A percentile compares a stretch with the other conserved stretches of the same genome.
Conservation (phyloP, 257 asterid species). For the Nicotiana tabacum region DNA sequence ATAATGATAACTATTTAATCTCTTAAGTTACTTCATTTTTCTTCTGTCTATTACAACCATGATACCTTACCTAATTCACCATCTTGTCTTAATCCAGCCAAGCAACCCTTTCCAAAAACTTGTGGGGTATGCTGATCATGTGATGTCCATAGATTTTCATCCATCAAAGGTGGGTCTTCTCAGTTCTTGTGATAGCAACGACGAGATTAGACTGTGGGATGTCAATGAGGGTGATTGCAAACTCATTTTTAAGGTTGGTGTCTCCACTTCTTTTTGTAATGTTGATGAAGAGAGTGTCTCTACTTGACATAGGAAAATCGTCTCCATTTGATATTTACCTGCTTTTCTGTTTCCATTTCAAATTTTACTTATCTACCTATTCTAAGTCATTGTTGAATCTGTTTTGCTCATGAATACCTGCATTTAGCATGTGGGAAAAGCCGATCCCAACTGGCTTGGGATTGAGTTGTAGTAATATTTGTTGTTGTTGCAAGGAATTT, state of each 20-base stretch:
- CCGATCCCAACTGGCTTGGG: too few relatives aligned
- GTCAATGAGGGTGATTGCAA: too few relatives aligned
- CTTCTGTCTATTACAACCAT: not conserved
- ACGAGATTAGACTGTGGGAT: too few relatives aligned
- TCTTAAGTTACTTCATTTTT: not conserved
- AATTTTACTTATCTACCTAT: not conserved
- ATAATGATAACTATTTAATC: not conserved
- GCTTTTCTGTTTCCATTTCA: constrained; percentile 1
- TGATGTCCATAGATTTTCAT: constrained; percentile 23
- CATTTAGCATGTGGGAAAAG: not conserved
- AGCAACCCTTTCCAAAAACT: constrained; percentile 15
- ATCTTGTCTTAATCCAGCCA: constrained; percentile 21
- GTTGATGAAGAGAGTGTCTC: not conserved
- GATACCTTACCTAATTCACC: not conserved
- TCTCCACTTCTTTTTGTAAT: not conserved
- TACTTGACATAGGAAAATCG: not conserved
- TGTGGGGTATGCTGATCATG: constrained; percentile 38
- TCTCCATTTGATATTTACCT: not conserved
- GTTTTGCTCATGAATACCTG: not conserved
- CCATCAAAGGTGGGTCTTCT: too few relatives aligned
- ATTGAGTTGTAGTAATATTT: too few relatives aligned
- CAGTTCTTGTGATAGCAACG: too few relatives aligned
- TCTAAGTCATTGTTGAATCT: not conserved
- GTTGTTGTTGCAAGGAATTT: not conserved
- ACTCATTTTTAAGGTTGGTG: too few relatives aligned